Evolutionary conservation across 2,329 filamentous ascomycete genomes (phyloP).

Genomic region (Ophioceras dolichostomum): DNA sequence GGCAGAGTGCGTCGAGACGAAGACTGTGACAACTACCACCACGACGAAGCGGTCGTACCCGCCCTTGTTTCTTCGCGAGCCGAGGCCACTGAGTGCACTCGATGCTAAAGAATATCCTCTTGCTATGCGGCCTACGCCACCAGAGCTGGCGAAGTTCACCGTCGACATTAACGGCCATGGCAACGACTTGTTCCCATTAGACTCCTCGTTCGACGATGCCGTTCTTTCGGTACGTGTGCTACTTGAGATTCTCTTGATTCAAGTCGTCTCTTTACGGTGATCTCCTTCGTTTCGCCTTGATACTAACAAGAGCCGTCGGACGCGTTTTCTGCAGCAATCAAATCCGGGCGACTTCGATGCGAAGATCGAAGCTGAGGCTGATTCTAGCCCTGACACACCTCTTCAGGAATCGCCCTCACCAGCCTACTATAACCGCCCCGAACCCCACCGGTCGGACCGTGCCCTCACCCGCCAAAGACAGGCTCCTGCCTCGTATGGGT

Average conservation of each 20-base stretch:
- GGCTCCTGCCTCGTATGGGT: not conserved
- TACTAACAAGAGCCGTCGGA: too few species aligned
- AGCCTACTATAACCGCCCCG: not conserved
- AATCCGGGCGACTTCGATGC: too few species aligned
- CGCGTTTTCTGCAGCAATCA: too few species aligned
- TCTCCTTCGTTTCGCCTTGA: too few species aligned
- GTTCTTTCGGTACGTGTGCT: not conserved
- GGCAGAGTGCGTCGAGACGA: conserved; percentile 54
- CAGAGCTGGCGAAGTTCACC: conserved; percentile 62
- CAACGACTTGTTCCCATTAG: conserved; percentile 17
- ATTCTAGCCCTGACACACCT: not conserved
- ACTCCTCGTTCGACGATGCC: conserved; percentile 12
- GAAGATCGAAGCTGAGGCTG: not conserved
- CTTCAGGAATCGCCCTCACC: conserved; percentile 1
- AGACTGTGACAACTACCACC: conserved; percentile 78
- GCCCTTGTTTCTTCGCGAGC: conserved; percentile 66
- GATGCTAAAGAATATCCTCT: conserved; percentile 87
- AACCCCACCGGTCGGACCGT: too few species aligned
- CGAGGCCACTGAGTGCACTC: conserved; percentile 56
- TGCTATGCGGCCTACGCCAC: conserved; percentile 69
- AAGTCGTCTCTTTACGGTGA: too few species aligned
- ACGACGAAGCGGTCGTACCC: conserved; percentile 79
- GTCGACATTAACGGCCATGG: conserved; percentile 57
- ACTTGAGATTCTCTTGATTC: too few species aligned
- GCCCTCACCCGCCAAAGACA: not conserved